Conservation (phyloP, 371 early-diverging fungal genomes). For the Haplosporangium sp. region DNA sequence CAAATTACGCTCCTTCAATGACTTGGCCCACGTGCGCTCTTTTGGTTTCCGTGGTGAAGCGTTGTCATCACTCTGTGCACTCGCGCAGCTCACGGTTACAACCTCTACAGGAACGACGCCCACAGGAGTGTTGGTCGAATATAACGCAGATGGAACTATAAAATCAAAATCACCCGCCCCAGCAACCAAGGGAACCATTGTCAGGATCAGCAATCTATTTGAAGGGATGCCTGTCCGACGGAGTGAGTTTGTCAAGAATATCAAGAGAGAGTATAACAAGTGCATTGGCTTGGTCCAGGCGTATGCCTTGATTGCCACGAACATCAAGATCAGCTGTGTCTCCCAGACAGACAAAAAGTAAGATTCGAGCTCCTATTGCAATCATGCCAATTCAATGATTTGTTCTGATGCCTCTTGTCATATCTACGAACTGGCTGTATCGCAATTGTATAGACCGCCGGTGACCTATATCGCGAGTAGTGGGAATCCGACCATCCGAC, state of each 20-base stretch:
- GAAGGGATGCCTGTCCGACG: constrained; percentile 90
- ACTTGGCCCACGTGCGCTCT: constrained; percentile 71
- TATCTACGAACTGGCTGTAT: no score
- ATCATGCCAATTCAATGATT: not conserved
- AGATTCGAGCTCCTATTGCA: not conserved
- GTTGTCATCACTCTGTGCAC: constrained; percentile 80
- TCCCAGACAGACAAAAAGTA: constrained; percentile 78
- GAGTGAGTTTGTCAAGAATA: constrained; percentile 85
- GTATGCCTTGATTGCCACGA: constrained; percentile 81
- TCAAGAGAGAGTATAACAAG: constrained; percentile 82
- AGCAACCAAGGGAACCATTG: constrained; percentile 83
- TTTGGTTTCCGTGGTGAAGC: constrained; percentile 94
- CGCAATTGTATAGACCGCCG: constrained; percentile 24
- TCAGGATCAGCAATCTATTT: constrained; percentile 83
- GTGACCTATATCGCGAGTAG: constrained; percentile 63
- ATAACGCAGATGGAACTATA: constrained; percentile 67
- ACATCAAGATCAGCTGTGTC: constrained; percentile 73
- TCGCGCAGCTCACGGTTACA: constrained; percentile 67
- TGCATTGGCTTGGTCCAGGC: constrained; percentile 87
- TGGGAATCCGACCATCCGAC: constrained; percentile 67
- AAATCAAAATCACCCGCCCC: constrained; percentile 56
- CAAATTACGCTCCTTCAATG: constrained; percentile 77
- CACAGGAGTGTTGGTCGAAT: constrained; percentile 77
- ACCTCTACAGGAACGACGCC: constrained; percentile 79
- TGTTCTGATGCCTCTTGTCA: not conserved